phyloP scores from a whole-genome alignment of 331 rosid species.

The Rosa hybrid region DNA sequence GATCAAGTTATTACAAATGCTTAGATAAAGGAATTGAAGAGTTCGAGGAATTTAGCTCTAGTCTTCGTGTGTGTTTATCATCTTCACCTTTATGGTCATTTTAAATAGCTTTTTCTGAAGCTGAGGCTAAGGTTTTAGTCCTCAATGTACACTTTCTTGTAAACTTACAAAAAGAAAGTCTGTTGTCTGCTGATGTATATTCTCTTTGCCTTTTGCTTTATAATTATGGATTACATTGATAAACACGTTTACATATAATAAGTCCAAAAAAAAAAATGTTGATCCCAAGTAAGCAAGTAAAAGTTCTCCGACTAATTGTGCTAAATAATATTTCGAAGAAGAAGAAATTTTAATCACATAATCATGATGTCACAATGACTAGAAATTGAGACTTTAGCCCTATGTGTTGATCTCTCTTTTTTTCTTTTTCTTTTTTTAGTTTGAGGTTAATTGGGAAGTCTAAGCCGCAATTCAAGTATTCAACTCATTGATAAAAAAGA shows the following conservation, averaged over 20 bases:
- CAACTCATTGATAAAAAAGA: no score
- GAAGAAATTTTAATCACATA: slow-evolving; percentile 11
- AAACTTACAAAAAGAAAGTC: slow-evolving; percentile 32
- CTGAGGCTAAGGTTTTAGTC: slow-evolving; percentile 19
- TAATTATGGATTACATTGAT: slow-evolving; percentile 50
- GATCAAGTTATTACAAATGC: not conserved
- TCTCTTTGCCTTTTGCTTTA: slow-evolving; percentile 46
- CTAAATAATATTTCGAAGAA: not conserved
- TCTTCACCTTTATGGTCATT: slow-evolving; percentile 42
- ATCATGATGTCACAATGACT: slow-evolving; percentile 53
- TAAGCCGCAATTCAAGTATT: no score
- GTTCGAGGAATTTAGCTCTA: not conserved
- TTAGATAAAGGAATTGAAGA: not conserved
- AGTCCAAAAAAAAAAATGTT: slow-evolving; percentile 44
- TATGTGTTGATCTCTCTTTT: not conserved
- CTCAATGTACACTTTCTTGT: not conserved
- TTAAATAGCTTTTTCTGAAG: slow-evolving; percentile 21
- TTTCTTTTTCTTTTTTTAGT: no score
- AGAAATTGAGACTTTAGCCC: not conserved
- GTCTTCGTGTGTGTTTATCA: not conserved
- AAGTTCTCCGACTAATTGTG: not conserved
- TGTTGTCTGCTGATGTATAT: slow-evolving; percentile 14
- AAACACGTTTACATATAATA: slow-evolving; percentile 40
- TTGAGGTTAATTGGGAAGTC: no score
- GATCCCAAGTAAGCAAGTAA: slow-evolving; percentile 30